Conservation (phyloP, 225 moss, liverwort and hornwort genomes). For the Sphagnum tenellum region DNA sequence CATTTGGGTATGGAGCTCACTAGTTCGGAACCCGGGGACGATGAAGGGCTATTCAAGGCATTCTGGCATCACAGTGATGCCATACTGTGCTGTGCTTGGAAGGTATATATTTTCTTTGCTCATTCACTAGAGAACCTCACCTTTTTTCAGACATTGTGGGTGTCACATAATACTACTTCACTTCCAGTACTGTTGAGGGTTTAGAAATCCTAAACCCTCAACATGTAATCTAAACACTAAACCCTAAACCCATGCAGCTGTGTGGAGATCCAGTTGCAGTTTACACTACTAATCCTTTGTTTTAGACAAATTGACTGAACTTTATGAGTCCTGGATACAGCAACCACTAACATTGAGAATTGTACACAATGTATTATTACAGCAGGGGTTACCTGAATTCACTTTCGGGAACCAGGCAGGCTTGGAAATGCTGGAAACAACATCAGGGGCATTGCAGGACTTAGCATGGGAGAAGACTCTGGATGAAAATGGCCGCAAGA, state of each 20-base stretch:
- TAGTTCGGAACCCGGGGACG: conserved; percentile 37
- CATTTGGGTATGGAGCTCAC: conserved; percentile 82
- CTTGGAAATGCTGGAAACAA: conserved; percentile 72
- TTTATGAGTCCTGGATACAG: too few relatives aligned
- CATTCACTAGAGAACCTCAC: too few relatives aligned
- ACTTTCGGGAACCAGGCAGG: conserved; percentile 65
- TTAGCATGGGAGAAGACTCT: conserved; percentile 74
- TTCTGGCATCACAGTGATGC: conserved; percentile 96
- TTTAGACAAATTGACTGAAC: too few relatives aligned
- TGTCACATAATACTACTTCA: too few relatives aligned
- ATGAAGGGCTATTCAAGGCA: conserved; percentile 75
- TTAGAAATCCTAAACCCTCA: too few relatives aligned
- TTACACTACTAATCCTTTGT: too few relatives aligned
- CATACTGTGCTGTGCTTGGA: conserved; percentile 91
- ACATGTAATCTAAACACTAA: too few relatives aligned
- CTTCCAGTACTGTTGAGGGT: too few relatives aligned
- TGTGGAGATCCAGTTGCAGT: too few relatives aligned
- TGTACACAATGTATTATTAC: neutral
- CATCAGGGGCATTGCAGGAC: conserved; percentile 56
- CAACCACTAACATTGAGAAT: too few relatives aligned
- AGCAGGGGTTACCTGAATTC: conserved; percentile 65
- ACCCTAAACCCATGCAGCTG: too few relatives aligned
- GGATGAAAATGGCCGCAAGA: conserved; percentile 64
- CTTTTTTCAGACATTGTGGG: too few relatives aligned
- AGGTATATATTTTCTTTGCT: conserved; percentile 28